phyloP scores from a whole-genome alignment of 139 green algal species.

The Edaphochlamys debaryana region DNA sequence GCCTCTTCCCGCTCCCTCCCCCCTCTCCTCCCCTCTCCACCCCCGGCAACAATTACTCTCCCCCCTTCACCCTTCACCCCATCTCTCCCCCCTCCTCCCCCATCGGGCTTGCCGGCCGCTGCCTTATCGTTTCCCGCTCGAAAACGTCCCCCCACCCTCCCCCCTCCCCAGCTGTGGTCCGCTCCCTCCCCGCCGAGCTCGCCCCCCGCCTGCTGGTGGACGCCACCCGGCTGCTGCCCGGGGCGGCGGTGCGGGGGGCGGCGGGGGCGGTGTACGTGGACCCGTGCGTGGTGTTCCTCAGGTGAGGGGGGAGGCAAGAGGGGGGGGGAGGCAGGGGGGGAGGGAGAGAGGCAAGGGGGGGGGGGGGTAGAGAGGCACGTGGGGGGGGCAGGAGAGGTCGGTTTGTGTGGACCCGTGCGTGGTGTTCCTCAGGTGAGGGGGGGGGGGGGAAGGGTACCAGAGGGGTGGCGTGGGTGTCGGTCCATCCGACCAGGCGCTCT shows the following conservation, averaged over 20 bases:
- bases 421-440: constrained; percentile 31
- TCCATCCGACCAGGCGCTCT: too few species aligned
- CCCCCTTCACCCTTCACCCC: too few species aligned
- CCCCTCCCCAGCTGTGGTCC: background rate
- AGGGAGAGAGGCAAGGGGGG: too few species aligned
- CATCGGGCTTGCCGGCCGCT: too few species aligned
- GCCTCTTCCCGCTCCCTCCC: too few species aligned
- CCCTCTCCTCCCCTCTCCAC: background rate
- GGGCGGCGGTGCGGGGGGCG: constrained; percentile 15
- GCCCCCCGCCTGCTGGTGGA: constrained; percentile 28
- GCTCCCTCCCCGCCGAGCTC: constrained; percentile 16
- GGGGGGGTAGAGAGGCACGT: too few species aligned
- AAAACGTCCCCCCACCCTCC: too few species aligned
- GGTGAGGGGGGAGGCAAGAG: background rate
- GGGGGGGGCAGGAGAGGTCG: background rate
- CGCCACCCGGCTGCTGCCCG: constrained; percentile 19
- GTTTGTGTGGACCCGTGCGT: constrained; percentile 32
- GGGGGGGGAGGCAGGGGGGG: too few species aligned
- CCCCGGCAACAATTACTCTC: too few species aligned
- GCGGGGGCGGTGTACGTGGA: constrained; percentile 24
- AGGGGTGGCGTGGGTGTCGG: too few species aligned
- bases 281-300: constrained; percentile 39
- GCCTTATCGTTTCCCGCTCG: too few species aligned
- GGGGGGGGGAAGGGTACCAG: background rate
- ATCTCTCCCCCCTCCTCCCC: background rate